Conservation (phyloP, 2,329 filamentous ascomycete genomes). For the Lecanicillium sp. region DNA sequence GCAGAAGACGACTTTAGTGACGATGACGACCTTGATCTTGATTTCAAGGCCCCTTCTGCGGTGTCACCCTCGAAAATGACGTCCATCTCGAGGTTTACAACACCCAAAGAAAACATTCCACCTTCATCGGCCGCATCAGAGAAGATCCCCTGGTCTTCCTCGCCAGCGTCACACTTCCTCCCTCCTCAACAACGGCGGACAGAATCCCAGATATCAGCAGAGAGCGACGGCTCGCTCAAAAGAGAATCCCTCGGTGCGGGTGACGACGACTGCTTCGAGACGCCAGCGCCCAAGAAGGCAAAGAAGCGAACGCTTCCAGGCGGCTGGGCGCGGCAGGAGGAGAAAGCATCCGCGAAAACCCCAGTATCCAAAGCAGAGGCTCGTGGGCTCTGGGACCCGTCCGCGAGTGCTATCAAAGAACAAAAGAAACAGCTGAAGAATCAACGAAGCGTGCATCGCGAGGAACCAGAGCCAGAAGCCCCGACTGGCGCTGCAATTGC, state of each 20-base stretch:
- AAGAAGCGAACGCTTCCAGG: slow-evolving; percentile 61
- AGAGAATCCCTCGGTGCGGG: slow-evolving; percentile 34
- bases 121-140: slow-evolving; percentile 23
- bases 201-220: slow-evolving; percentile 16
- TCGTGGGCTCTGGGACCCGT: slow-evolving; percentile 60
- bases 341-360: slow-evolving; percentile 18
- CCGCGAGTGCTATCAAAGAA: slow-evolving; percentile 68
- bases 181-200: slow-evolving; percentile 27
- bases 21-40: slow-evolving; percentile 67
- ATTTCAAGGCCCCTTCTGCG: slow-evolving; percentile 55
- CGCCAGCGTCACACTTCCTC: slow-evolving; percentile 44
- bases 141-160: slow-evolving; percentile 68
- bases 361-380: slow-evolving; percentile 22
- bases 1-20: slow-evolving; percentile 83
- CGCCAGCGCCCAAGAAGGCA: slow-evolving; percentile 27
- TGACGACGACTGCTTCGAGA: slow-evolving; percentile 22
- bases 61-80: slow-evolving; percentile 27
- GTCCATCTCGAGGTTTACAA: slow-evolving; percentile 17
- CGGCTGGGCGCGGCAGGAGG: slow-evolving; percentile 30
- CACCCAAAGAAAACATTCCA: slow-evolving; percentile 22
- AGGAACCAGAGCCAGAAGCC: slow-evolving; percentile 34
- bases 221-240: slow-evolving; percentile 31
- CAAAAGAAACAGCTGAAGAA: slow-evolving; percentile 69
- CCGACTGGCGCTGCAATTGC: neutral
- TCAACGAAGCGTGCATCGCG: slow-evolving; percentile 31